Base-by-base conservation (phyloP, 805 yeast genomes). In the Metschnikowia kofuensis region DNA sequence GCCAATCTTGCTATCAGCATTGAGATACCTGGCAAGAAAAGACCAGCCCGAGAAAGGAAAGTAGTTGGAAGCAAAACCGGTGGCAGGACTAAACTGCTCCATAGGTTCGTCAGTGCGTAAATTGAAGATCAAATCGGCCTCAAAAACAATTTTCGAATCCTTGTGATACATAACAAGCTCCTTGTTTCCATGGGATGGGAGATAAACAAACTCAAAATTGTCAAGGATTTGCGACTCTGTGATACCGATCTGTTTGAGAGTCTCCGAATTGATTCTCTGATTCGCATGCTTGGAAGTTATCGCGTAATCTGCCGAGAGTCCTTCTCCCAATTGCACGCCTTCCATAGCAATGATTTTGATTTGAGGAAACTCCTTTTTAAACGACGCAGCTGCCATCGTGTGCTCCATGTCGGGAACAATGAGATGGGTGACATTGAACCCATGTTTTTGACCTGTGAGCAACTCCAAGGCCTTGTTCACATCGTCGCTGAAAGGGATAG, bases 361-460 rank as follows among this genome's bases (percentile, higher is more conserved):
- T 2, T 69, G 58, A 3, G 88, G 87, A 60, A 68, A 75, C 46
- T 66, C 63, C 15, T 70, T 67, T 59, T 78, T 76, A 65, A 83
- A 78, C 12, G 77, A 75, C 27, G 64, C 59, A 11, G 83, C 79
- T 2, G 85, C 87, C 79, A 84, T 66, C 1, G 86, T 81, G 59
- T 85, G 90, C 53, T 82, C 86, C 31, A 54, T 58, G 58, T 85
- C 87, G 2, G 89, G 89, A 41, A 85, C 72, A 38, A 85, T 71
- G 35, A 82, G 67, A 52, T 80, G 77, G 1, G 76, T 62, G 37
- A 82, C 70, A 29, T 74, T 71, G 51, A 56, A 60, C 30, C 62
- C 56, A 11, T 66, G 49, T 41, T 65, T 64, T 0, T 69, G 63
- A 3, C 65, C 62, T 15, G 66, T 66, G 16, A 67, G 51, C 32